A percentile compares a stretch with the other conserved stretches of the same genome.
These are phyloP conservation scores for Penicillium olsonii DNA, from an alignment of 2,329 filamentous ascomycete species.

Conservation along the genomic window DNA sequence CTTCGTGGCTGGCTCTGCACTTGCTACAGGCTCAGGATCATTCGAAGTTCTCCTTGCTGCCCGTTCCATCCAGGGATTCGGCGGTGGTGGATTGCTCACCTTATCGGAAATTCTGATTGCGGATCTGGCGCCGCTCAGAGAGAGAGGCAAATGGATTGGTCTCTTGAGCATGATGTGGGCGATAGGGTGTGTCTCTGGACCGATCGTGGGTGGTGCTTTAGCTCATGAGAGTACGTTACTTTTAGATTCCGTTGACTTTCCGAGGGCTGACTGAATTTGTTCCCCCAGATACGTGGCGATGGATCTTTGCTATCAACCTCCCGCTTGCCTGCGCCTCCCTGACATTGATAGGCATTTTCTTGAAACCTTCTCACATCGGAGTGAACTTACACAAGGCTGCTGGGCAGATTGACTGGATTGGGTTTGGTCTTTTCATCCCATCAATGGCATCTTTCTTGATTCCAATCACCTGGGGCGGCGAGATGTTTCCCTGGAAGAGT, in stretches of 20 bases:
- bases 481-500: constrained; percentile 38
- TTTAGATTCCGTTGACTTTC: no score
- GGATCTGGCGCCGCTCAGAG: constrained; percentile 48
- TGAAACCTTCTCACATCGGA: no score
- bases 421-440: constrained; percentile 40
- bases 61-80: constrained; percentile 57
- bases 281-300: constrained; percentile 20
- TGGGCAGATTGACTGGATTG: constrained; percentile 39
- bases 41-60: constrained; percentile 50
- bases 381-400: neutral
- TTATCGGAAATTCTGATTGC: constrained; percentile 49
- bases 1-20: neutral
- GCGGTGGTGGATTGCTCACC: constrained; percentile 46
- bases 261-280: no score
- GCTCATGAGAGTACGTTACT: constrained; percentile 27
- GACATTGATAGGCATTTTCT: neutral
- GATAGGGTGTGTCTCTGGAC: constrained; percentile 50
- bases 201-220: constrained; percentile 39
- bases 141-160: constrained; percentile 28
- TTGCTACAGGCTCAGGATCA: no score
- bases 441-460: constrained; percentile 40
- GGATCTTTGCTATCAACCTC: constrained; percentile 12
- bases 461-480: constrained; percentile 43
- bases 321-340: neutral
- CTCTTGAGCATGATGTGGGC: constrained; percentile 22